phyloP scores from a whole-genome alignment of 371 early-diverging fungal genomes.

The Batkoa obscura region DNA sequence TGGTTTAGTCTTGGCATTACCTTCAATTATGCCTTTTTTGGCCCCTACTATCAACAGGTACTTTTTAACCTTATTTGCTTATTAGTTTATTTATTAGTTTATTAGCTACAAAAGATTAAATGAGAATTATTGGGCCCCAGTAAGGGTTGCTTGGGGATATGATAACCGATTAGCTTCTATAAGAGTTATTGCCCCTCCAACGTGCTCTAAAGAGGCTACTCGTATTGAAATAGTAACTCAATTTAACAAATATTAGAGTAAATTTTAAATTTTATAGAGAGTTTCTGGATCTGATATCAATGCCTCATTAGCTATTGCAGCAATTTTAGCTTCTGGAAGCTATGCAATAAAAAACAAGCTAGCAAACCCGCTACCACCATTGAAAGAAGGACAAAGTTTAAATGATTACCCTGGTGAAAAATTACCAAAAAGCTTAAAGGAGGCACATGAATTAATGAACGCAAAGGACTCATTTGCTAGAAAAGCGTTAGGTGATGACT shows the following conservation, averaged over 20 bases:
- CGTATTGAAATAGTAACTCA: conserved; percentile 43
- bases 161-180: conserved; percentile 59
- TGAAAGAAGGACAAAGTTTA: conserved; percentile 6
- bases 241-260: neutral
- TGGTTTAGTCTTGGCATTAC: conserved; percentile 51
- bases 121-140: conserved; percentile 76
- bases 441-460: conserved; percentile 42
- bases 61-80: neutral
- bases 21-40: conserved; percentile 48
- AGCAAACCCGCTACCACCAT: conserved; percentile 20
- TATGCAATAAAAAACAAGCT: conserved; percentile 50
- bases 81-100: conserved; percentile 1
- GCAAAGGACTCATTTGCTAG: conserved; percentile 45
- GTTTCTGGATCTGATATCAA: conserved; percentile 72
- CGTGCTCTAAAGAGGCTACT: conserved; percentile 33
- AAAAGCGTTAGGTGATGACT: conserved; percentile 49
- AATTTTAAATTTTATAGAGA: conserved; percentile 10
- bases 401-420: conserved; percentile 14
- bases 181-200: conserved; percentile 55
- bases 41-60: conserved; percentile 67
- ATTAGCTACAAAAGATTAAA: conserved; percentile 59
- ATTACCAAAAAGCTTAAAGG: conserved; percentile 42
- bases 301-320: conserved; percentile 54
- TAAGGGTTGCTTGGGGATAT: conserved; percentile 57
- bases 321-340: conserved; percentile 55